Evolutionary conservation across 108 stramenopile species (phyloP).

Genomic region (Craspedostauros australis): DNA sequence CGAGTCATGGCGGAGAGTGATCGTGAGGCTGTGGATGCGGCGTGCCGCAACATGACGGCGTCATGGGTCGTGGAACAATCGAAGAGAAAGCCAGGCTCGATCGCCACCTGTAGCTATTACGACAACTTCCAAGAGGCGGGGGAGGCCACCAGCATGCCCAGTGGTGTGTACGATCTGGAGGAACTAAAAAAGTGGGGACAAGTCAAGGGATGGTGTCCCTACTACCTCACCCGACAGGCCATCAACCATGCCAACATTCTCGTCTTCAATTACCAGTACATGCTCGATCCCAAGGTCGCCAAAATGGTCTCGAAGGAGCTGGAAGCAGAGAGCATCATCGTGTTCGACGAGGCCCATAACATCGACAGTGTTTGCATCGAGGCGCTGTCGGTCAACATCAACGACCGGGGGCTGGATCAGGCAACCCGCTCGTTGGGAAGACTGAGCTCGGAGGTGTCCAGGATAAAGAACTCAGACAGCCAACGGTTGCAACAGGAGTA

Average conservation of each 20-base stretch:
- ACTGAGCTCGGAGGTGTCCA: slow-evolving; percentile 71
- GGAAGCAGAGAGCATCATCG: slow-evolving; percentile 94
- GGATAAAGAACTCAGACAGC: slow-evolving; percentile 84
- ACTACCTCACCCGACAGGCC: slow-evolving; percentile 94
- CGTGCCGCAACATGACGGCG: slow-evolving; percentile 95
- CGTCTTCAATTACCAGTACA: slow-evolving; percentile 99
- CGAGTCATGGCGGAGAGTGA: slow-evolving; percentile 92
- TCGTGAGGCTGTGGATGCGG: slow-evolving; percentile 95
- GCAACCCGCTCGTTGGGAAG: slow-evolving; percentile 84
- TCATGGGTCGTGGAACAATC: slow-evolving; percentile 91
- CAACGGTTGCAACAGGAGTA: slow-evolving; percentile 89
- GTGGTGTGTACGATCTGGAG: slow-evolving; percentile 94
- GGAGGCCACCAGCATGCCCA: slow-evolving; percentile 80
- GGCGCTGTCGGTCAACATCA: slow-evolving; percentile 90
- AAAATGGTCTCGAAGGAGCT: slow-evolving; percentile 92
- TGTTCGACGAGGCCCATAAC: slow-evolving; percentile 99
- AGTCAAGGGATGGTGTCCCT: slow-evolving; percentile 94
- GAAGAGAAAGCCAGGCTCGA: slow-evolving; percentile 48
- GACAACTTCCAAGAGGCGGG: slow-evolving; percentile 88
- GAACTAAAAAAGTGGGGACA: slow-evolving; percentile 89
- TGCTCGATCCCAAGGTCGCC: slow-evolving; percentile 98
- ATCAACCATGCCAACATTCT: slow-evolving; percentile 96
- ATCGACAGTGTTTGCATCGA: slow-evolving; percentile 99
- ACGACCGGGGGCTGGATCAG: slow-evolving; percentile 87
- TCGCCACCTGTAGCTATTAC: slow-evolving; percentile 90